These are phyloP conservation scores for Boletus sp. DNA, from an alignment of 1,284 basidiomycete genomes.

Conservation along the genomic window DNA sequence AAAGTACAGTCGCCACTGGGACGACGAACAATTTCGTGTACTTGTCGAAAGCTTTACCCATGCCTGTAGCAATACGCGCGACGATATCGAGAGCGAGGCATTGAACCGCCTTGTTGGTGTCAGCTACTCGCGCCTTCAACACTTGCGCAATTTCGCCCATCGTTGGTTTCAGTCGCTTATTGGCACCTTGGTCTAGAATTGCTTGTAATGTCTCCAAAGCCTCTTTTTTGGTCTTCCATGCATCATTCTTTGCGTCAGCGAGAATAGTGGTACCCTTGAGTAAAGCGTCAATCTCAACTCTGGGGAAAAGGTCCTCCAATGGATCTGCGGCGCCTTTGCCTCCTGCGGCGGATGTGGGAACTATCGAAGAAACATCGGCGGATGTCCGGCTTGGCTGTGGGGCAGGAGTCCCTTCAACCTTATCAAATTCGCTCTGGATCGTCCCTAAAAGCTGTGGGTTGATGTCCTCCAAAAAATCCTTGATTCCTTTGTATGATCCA, in stretches of 20 bases:
- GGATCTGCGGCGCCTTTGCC: slow-evolving; percentile 58
- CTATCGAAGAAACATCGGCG: slow-evolving; percentile 65
- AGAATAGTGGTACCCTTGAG: slow-evolving; percentile 85
- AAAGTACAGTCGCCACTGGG: slow-evolving; percentile 81
- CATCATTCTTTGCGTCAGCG: slow-evolving; percentile 83
- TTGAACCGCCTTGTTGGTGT: slow-evolving; percentile 96
- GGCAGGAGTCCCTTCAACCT: slow-evolving; percentile 76
- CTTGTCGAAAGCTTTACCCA: slow-evolving; percentile 96
- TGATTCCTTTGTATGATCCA: slow-evolving; percentile 62
- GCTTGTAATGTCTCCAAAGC: slow-evolving; percentile 85
- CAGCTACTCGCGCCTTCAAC: slow-evolving; percentile 85
- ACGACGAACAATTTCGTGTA: slow-evolving; percentile 75
- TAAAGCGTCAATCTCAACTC: slow-evolving; percentile 89
- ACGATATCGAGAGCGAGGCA: slow-evolving; percentile 88
- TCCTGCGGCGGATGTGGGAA: slow-evolving; percentile 39
- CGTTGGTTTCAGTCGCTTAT: slow-evolving; percentile 87
- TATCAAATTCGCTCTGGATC: slow-evolving; percentile 92
- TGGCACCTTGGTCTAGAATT: slow-evolving; percentile 84
- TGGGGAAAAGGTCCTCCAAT: slow-evolving; percentile 91
- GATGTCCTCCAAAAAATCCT: slow-evolving; percentile 89
- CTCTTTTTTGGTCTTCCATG: slow-evolving; percentile 98
- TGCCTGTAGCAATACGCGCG: slow-evolving; percentile 84
- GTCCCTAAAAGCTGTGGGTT: slow-evolving; percentile 94
- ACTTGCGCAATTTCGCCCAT: slow-evolving; percentile 93
- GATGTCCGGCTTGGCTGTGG: slow-evolving; percentile 82